These are phyloP conservation scores for Sarcodon sp. DNA, from an alignment of 768 basidiomycete genomes.

Conservation along the genomic window DNA sequence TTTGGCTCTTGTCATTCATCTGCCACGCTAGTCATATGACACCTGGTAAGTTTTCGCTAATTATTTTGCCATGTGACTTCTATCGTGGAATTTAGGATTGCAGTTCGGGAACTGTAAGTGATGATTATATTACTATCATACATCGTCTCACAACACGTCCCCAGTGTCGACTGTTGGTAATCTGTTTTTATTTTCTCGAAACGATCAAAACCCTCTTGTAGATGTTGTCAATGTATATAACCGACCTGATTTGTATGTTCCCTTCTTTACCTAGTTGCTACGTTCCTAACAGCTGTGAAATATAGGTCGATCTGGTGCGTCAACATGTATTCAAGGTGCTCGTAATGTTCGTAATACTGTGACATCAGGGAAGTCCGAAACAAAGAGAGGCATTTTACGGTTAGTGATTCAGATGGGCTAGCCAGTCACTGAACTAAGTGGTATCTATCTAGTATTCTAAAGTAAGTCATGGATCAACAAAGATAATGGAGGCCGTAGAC, in stretches of 20 bases:
- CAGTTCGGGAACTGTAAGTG: conserved; percentile 64
- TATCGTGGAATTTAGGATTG: conserved; percentile 30
- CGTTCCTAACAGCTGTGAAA: conserved; percentile 2
- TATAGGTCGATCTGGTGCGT: conserved; percentile 71
- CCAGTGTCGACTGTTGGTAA: conserved; percentile 59
- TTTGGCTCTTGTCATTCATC: not conserved
- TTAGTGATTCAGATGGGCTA: conserved; percentile 18
- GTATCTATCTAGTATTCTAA: conserved; percentile 53
- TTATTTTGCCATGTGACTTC: not conserved
- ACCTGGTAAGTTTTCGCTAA: conserved; percentile 29
- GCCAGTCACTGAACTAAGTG: not conserved
- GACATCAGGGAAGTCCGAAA: conserved; percentile 76
- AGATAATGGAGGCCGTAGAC: conserved; percentile 1
- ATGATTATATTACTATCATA: not conserved
- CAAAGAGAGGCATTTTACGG: conserved; percentile 75
- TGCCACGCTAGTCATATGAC: conserved; percentile 33
- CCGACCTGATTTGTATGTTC: conserved; percentile 66
- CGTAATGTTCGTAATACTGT: conserved; percentile 7
- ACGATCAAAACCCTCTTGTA: conserved; percentile 12
- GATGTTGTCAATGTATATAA: conserved; percentile 65
- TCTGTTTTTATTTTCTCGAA: not conserved
- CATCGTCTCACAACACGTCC: not conserved
- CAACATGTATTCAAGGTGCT: conserved; percentile 3
- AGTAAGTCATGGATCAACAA: conserved; percentile 23
- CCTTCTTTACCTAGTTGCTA: not conserved